Evolutionary conservation across 148 eudicot genomes (phyloP), one percentile per base, ranked within the genome.

Genomic region (Selenicereus undatus): DNA sequence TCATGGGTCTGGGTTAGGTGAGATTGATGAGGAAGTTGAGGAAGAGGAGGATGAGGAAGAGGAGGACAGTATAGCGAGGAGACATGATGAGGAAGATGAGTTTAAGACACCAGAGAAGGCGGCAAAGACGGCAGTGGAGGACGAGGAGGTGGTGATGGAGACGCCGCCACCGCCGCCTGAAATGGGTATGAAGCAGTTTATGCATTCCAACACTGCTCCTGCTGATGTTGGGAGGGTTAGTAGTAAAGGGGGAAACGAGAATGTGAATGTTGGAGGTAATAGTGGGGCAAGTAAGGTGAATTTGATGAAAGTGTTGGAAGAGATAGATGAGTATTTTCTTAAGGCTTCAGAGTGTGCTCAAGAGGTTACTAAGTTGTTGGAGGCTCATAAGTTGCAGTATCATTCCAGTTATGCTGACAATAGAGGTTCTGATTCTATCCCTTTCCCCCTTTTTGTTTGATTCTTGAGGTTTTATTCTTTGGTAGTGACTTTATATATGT

Each of bases 331-430:
- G 83, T 90, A 86, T 89, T 96, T 96, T 76, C 90, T 96, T 76
- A 93, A 90, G 89, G 97, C 99, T 42, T 92, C 95, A 0, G 91
- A 93, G 76, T 88, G 90, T 81, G 93, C 95, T 54, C 99, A 93
- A 81, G 93, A 93, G 84, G 99, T 96, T 50, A 93, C 99, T 0
- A 96, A 91, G 88, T 85, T 93, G 90, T 93, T 96, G 64, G 99
- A 96, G 80, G 98, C 99, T 21, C 93, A 94, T 82, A 90, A 93
- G 68, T 82, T 92, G 86, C 97, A 96, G 50, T 92, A 93, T 65
- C 99, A 96, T 83, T 92, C 96, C 30, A 96, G 89, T 87, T 96
- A 89, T 85, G 99, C 97, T 22, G 99, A 96, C 82, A 90, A 86
- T 84, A 85, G 91, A 92, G 99, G 97, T 96, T 86, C 82, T 68